Conservation (phyloP, 306 rosid species). For the Acacia confusa region DNA sequence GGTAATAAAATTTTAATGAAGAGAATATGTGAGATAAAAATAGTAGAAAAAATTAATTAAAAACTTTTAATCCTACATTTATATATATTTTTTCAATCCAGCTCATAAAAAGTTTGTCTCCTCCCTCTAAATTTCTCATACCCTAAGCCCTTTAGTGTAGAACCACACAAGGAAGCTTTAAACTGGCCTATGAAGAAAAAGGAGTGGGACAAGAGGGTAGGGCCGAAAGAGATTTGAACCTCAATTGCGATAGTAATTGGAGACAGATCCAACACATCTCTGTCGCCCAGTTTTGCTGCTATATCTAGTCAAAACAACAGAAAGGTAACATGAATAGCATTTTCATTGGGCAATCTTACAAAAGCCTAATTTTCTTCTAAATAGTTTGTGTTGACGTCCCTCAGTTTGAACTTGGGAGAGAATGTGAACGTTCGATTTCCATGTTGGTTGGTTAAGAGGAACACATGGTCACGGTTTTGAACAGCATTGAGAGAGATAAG, state of each 20-base stretch:
- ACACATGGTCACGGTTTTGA: too few relatives aligned
- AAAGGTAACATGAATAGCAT: not conserved
- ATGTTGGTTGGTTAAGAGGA: too few relatives aligned
- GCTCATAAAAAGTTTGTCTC: too few relatives aligned
- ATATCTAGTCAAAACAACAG: slow-evolving; percentile 51
- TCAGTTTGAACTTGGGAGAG: not conserved
- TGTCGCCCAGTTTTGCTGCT: slow-evolving; percentile 55
- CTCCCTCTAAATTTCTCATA: too few relatives aligned
- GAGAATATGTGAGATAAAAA: too few relatives aligned
- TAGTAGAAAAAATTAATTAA: too few relatives aligned
- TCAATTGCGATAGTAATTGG: slow-evolving; percentile 71
- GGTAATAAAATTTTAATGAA: too few relatives aligned
- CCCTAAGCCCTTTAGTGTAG: too few relatives aligned
- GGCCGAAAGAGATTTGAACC: slow-evolving; percentile 44
- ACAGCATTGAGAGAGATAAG: too few relatives aligned
- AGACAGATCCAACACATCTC: slow-evolving; percentile 58
- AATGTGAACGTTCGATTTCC: too few relatives aligned
- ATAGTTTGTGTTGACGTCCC: not conserved
- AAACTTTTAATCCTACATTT: too few relatives aligned
- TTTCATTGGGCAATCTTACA: slow-evolving; percentile 8
- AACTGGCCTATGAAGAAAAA: not conserved
- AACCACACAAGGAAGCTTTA: not conserved
- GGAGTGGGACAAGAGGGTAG: slow-evolving; percentile 7
- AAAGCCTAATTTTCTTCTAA: not conserved
- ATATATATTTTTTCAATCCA: too few relatives aligned